These are phyloP conservation scores for Cyphellophora attinorum DNA, from an alignment of 2,329 filamentous ascomycete genomes.

Conservation along the genomic window DNA sequence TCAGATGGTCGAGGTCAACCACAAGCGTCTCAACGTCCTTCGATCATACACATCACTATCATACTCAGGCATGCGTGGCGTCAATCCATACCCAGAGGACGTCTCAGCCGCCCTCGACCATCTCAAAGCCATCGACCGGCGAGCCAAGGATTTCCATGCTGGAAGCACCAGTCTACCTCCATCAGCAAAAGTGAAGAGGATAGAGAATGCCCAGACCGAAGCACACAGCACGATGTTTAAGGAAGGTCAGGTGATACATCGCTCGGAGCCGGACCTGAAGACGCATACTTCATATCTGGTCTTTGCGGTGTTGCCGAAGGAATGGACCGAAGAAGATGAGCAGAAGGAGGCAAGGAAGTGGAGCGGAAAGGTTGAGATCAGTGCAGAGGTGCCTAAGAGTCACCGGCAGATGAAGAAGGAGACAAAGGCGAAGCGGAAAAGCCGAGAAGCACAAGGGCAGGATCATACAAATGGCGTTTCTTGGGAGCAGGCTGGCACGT, in stretches of 20 bases:
- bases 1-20: constrained; percentile 80
- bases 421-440: constrained; percentile 10
- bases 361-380: constrained; percentile 20
- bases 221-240: constrained; percentile 52
- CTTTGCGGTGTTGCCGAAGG: constrained; percentile 79
- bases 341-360: constrained; percentile 53
- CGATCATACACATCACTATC: constrained; percentile 71
- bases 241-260: constrained; percentile 68
- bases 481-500: too few species aligned
- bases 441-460: too few species aligned
- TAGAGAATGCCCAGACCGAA: constrained; percentile 14
- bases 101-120: constrained; percentile 71
- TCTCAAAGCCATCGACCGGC: constrained; percentile 62
- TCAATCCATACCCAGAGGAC: constrained; percentile 59
- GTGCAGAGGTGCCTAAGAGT: constrained; percentile 12
- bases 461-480: too few species aligned
- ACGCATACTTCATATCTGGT: constrained; percentile 96
- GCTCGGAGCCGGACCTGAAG: constrained; percentile 80
- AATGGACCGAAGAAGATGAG: constrained; percentile 80
- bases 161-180: constrained; percentile 12
- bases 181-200: constrained; percentile 13
- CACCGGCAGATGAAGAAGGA: constrained; percentile 19
- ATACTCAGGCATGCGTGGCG: constrained; percentile 56
- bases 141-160: constrained; percentile 55
- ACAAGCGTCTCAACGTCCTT: constrained; percentile 69